Conservation (phyloP, 352 stramenopile species). For the Peronospora belbahrii region DNA sequence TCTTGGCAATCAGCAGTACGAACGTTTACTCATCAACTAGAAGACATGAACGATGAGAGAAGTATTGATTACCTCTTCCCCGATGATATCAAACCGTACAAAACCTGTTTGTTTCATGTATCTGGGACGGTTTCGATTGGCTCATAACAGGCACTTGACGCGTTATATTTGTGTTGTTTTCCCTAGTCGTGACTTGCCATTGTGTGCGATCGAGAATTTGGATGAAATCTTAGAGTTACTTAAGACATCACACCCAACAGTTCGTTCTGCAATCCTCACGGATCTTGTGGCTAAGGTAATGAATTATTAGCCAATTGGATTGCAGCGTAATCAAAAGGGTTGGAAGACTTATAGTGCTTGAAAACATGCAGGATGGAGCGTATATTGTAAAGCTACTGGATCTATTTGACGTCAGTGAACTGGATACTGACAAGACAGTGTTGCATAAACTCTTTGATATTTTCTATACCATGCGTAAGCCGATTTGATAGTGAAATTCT, state of each 20-base stretch:
- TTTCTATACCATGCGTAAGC: slow-evolving; percentile 61
- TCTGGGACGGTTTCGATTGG: slow-evolving; percentile 9
- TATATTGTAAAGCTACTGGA: slow-evolving; percentile 72
- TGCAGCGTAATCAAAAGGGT: neutral
- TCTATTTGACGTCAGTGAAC: slow-evolving; percentile 62
- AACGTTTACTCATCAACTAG: neutral
- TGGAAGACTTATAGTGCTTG: neutral
- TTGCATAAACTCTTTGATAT: slow-evolving; percentile 68
- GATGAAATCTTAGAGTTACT: slow-evolving; percentile 54
- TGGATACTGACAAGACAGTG: slow-evolving; percentile 50
- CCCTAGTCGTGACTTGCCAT: slow-evolving; percentile 52
- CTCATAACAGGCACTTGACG: too few relatives aligned
- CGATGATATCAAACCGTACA: slow-evolving; percentile 50
- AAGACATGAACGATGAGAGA: slow-evolving; percentile 30
- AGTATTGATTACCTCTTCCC: slow-evolving; percentile 43
- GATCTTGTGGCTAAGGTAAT: slow-evolving; percentile 48
- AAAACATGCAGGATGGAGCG: slow-evolving; percentile 37
- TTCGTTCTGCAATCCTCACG: slow-evolving; percentile 41
- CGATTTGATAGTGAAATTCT: too few relatives aligned
- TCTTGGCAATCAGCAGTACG: too few relatives aligned
- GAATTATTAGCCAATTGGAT: neutral
- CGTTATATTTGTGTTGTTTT: too few relatives aligned
- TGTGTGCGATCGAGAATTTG: slow-evolving; percentile 57
- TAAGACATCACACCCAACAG: slow-evolving; percentile 48
- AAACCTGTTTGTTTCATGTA: neutral